Conservation (phyloP, 2,329 filamentous ascomycete species). For the Beauveria medogensis region DNA sequence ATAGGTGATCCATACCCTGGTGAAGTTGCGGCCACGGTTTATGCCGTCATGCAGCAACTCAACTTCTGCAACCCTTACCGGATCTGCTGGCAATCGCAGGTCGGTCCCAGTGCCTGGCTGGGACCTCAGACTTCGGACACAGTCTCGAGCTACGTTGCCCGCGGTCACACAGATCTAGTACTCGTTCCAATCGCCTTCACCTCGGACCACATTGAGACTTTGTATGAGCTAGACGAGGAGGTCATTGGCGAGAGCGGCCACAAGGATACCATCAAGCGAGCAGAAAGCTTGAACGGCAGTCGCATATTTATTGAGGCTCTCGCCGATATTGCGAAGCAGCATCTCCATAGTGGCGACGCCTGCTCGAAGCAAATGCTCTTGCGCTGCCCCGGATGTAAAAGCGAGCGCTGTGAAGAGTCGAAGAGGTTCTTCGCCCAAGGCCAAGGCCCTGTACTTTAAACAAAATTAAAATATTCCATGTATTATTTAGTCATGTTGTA, state of each 20-base stretch:
- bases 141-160: conserved; percentile 80
- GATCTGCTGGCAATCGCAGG: conserved; percentile 96
- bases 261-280: conserved; percentile 74
- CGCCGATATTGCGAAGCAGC: conserved; percentile 75
- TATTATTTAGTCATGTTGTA: neutral
- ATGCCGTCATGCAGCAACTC: conserved; percentile 90
- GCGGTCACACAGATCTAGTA: conserved; percentile 84
- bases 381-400: conserved; percentile 88
- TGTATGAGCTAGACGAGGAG: conserved; percentile 89
- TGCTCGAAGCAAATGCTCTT: conserved; percentile 83
- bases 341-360: conserved; percentile 58
- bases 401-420: conserved; percentile 74
- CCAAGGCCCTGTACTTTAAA: conserved; percentile 2
- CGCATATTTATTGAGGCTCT: conserved; percentile 84
- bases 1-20: conserved; percentile 86
- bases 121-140: conserved; percentile 87
- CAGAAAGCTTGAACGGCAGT: conserved; percentile 86
- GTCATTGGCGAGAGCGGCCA: conserved; percentile 83
- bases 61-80: conserved; percentile 86
- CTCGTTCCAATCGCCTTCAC: conserved; percentile 96
- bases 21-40: conserved; percentile 91
- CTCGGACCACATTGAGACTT: conserved; percentile 96
- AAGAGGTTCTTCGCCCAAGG: conserved; percentile 54
- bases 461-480: neutral
- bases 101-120: conserved; percentile 90